Base-by-base conservation (phyloP, 129 eudicot species). In the Flaveria trinervia region DNA sequence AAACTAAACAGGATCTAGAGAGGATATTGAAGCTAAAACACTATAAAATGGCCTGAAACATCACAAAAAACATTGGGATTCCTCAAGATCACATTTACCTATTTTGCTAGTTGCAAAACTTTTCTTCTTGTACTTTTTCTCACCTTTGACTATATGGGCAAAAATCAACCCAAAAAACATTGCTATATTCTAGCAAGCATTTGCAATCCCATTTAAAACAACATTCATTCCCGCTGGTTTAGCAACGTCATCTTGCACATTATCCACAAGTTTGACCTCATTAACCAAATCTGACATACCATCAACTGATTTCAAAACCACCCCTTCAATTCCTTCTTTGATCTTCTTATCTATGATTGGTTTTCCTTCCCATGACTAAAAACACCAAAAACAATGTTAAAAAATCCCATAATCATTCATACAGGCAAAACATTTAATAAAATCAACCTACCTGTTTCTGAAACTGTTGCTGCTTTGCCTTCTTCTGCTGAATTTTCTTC, bases 401-500 rank as follows among this genome's bases (percentile, higher is more conserved):
- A 9, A 28, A 6, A 5, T 44, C 10, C 13, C 17, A 11, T 11
- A 33, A 62, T 2, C 6, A n/a, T 65, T 6, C 23, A 18, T 39
- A 39, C 0, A 50, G 13, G 43, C 11, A 17, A 50, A 36, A 43
- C 11, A 15, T 11, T 0, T 7, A 50, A 30, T 3, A 8, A 65
- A 5, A 28, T 1, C 17, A 54, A 14, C 51, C 4, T 71, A 77
- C 96, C 85, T 87, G 92, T 67, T 85, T 90, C 82, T 85, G 96
- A 52, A 65, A 86, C 79, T 79, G 92, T 46, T 83, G 92, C 28
- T 87, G 88, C 73, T 89, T 91, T 39, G 92, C 90, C 73, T 91
- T 91, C 54, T 91, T 91, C 64, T 91, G 95, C 78, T 89, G 97
- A 44, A 91, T 85, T 78, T 81, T 89, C 79, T 65, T 87, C 83